Base-by-base conservation (phyloP, 306 rosid species). In the Carpinus viminea region DNA sequence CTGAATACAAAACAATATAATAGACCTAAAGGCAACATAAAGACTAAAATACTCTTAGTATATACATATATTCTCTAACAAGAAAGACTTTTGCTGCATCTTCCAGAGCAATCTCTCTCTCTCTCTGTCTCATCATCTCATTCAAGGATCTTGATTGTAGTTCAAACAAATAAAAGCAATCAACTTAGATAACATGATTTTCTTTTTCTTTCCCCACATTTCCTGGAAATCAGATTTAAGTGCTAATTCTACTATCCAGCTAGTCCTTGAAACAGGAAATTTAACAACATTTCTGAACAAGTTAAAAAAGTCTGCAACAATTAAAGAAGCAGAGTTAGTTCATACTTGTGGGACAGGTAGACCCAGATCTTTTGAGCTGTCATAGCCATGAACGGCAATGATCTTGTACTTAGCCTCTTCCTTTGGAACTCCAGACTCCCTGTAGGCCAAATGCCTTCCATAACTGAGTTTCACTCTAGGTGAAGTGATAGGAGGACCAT, bases 401-500 rank as follows among this genome's bases (percentile, higher is more conserved):
- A 90, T 92, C 85, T 87, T 94, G 89, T 85, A 76, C 73, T 69
- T 81, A 8, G 97, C 96, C 68, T 83, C 85, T 61, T 90, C 90
- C 78, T 88, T 94, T 1, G 88, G 82, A 83, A 89, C 89, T 62
- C 98, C 98, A 4, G 53, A 68, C 76, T 90, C 94, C 34, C 86
- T 34, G 84, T 94, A 92, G 69, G 98, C 93, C 89, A 94, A 89
- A 82, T 89, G 85, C 74, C 97, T 88, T 1, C 96, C 94, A 80
- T 89, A 93, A 38, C 82, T 72, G 81, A 92, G 96, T 66, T 80
- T 90, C 55, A 90, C 89, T 76, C 93, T 87, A 5, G 92, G 83
- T 24, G 97, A 90, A 77, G 92, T 83, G 17, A 90, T 68, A 24
- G 76, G 79, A 77, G 98, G 97, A 56, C 94, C 97, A 36, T 73